Base-by-base conservation (phyloP, 352 stramenopile species). In the Globisporangium canariense region DNA sequence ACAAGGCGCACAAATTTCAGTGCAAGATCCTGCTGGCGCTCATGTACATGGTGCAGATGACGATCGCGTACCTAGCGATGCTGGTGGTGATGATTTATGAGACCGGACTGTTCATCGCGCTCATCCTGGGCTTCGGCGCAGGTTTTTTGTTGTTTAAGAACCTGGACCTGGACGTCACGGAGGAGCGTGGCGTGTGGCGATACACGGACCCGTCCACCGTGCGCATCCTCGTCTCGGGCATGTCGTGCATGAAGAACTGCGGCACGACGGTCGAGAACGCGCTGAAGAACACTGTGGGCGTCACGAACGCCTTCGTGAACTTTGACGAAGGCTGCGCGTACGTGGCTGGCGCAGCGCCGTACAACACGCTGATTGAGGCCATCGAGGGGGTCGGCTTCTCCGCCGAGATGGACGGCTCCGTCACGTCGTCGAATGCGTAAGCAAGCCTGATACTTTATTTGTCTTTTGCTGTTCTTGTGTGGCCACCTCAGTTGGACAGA, bases 201-300 rank as follows among this genome's bases (percentile, higher is more conserved):
- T 91, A 81, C 65, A 86, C 78, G 13, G 78, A 91, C 52, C 75
- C 75, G 64, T 88, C 82, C n/a, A 91, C 78, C 11, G 75, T 94
- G 47, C 65, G 77, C 13, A 77, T 96, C 28, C 73, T 75, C 53
- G 78, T 98, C 5, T 85, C 96, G 53, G 91, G 93, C 52, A 97
- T 97, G 82, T 86, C 78, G 56, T 93, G 85, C 53, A 90, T 98
- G 79, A 91, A 94, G 36, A 97, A 97, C 69, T 93, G 89, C 64
- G 96, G 94, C 34, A 97, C 60, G 46, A 94, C 86, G 3, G 81
- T 94, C 11, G 66, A 82, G 61, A 84, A 86, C 51, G 71, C 86
- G 25, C 61, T 96, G 43, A 46, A 61, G 36, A 58, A 30, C 22
- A 73, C 82, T 14, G 63, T 76, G 18, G 88, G 89, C 36, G 91